Evolutionary conservation across 2,329 filamentous ascomycete genomes (phyloP).

Genomic region (Nakataea oryzae): DNA sequence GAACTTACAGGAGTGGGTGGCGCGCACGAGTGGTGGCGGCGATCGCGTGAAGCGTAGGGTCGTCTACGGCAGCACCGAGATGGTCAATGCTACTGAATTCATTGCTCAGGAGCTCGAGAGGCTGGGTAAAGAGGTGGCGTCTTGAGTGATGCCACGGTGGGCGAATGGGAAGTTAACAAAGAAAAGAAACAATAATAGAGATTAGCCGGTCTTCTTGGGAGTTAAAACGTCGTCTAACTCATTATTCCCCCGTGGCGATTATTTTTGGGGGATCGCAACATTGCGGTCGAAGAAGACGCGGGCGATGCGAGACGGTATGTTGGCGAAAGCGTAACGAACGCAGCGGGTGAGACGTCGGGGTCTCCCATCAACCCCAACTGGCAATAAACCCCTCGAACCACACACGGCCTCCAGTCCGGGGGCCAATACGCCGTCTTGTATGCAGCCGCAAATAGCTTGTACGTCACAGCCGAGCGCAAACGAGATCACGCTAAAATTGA

Average conservation of each 20-base stretch:
- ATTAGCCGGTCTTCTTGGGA: neutral
- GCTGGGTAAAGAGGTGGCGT: constrained; percentile 46
- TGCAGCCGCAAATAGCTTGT: neutral
- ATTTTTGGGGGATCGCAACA: constrained; percentile 16
- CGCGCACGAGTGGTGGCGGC: constrained; percentile 52
- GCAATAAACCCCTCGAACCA: too few relatives aligned
- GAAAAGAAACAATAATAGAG: neutral
- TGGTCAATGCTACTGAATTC: constrained; percentile 60
- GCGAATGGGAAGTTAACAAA: neutral
- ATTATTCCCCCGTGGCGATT: neutral
- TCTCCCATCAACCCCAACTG: too few relatives aligned
- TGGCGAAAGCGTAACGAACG: constrained; percentile 67
- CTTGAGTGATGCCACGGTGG: neutral
- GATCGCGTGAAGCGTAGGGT: constrained; percentile 65
- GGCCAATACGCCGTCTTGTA: neutral
- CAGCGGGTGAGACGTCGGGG: too few relatives aligned
- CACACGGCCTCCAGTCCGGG: too few relatives aligned
- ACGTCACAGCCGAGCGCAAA: neutral
- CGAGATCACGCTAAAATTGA: neutral
- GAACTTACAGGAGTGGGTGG: constrained; percentile 93
- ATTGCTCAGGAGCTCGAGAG: constrained; percentile 53
- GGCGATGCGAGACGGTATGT: constrained; percentile 36
- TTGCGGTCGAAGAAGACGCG: constrained; percentile 68
- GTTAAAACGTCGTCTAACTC: neutral
- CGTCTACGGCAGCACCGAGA: constrained; percentile 88